These are phyloP conservation scores for Bidens hawaiensis DNA, from an alignment of 140 eudicot species.

Conservation along the genomic window DNA sequence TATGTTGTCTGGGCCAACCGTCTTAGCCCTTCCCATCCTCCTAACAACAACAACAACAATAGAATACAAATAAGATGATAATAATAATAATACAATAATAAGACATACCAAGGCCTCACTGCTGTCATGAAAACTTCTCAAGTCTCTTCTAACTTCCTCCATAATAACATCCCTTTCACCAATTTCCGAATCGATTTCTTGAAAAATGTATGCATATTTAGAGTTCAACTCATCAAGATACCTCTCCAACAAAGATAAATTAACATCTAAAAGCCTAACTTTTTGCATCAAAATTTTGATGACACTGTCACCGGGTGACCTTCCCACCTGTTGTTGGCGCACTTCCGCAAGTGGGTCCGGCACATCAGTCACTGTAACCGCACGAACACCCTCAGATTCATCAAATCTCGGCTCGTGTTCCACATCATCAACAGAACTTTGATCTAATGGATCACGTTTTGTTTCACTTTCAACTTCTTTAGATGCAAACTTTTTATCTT, in stretches of 20 bases:
- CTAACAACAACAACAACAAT: too few species aligned
- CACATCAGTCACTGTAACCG: slow-evolving; percentile 35
- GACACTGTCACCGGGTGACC: slow-evolving; percentile 96
- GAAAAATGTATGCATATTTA: slow-evolving; percentile 69
- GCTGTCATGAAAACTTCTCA: slow-evolving; percentile 61
- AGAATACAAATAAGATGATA: too few species aligned
- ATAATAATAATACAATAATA: neutral
- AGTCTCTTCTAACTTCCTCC: slow-evolving; percentile 57
- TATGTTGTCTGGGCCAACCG: too few species aligned
- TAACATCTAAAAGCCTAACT: slow-evolving; percentile 77
- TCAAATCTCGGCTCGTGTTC: slow-evolving; percentile 33
- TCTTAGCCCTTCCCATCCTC: too few species aligned
- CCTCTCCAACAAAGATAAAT: slow-evolving; percentile 76
- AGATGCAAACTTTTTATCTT: slow-evolving; percentile 47
- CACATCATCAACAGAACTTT: slow-evolving; percentile 29
- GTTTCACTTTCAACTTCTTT: slow-evolving; percentile 32
- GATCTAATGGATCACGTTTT: slow-evolving; percentile 24
- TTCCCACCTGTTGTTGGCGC: slow-evolving; percentile 61
- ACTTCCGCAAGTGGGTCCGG: slow-evolving; percentile 77
- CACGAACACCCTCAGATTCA: slow-evolving; percentile 35
- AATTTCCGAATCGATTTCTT: slow-evolving; percentile 68
- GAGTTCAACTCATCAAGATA: slow-evolving; percentile 83
- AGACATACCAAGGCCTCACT: slow-evolving; percentile 63
- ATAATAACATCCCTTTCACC: slow-evolving; percentile 60
- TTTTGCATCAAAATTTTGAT: slow-evolving; percentile 94